These are phyloP conservation scores for Exophiala aquamarina DNA, from an alignment of 2,329 filamentous ascomycete genomes.

Conservation along the genomic window DNA sequence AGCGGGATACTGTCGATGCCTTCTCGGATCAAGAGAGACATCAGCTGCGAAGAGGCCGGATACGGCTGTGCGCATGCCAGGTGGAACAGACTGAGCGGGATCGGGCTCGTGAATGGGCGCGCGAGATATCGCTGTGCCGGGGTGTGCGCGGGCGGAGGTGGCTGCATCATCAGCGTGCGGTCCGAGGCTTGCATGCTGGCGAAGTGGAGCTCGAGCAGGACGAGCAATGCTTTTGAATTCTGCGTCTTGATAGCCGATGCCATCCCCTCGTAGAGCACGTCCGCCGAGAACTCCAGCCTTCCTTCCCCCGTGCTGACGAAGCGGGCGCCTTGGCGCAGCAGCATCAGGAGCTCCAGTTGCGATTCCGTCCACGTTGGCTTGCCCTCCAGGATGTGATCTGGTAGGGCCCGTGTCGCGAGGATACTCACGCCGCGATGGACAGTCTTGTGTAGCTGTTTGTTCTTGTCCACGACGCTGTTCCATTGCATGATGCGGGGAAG, in stretches of 20 bases:
- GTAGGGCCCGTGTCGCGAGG: constrained; percentile 32
- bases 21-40: constrained; percentile 19
- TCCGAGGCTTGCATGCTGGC: not conserved
- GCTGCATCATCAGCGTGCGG: not conserved
- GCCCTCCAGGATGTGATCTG: constrained; percentile 35
- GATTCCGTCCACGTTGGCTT: constrained; percentile 29
- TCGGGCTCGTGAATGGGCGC: not conserved
- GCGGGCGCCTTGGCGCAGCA: constrained; percentile 35
- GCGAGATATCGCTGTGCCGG: not conserved
- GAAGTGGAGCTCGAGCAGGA: constrained; percentile 41
- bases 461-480: not conserved
- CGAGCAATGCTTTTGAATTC: constrained; percentile 34
- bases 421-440: constrained; percentile 15
- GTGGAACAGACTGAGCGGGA: constrained; percentile 24
- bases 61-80: constrained; percentile 10
- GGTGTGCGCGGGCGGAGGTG: not conserved
- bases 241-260: constrained; percentile 37
- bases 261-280: constrained; percentile 40
- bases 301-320: constrained; percentile 12
- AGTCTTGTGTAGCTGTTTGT: not conserved
- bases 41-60: not conserved
- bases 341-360: constrained; percentile 36
- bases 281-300: constrained; percentile 31
- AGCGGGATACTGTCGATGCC: constrained; percentile 14
- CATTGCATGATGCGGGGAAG: not conserved